Percentiles rank a stretch among this genome's conserved stretches.
phyloP scores from a whole-genome alignment of 345 rosid species.

The Angophora floribunda region DNA sequence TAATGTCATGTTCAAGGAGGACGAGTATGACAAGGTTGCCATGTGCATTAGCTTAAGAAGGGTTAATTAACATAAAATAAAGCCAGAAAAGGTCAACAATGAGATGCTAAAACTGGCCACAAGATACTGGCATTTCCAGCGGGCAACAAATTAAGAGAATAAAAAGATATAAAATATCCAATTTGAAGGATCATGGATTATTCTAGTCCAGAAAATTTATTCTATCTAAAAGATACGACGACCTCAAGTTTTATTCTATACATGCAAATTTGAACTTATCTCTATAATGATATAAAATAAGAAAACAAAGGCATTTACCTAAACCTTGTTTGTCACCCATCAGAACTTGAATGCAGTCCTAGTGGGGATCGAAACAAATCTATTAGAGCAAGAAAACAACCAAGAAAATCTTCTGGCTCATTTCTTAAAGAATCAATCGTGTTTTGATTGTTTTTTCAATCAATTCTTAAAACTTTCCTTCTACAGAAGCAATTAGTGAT shows the following conservation, averaged over 20 bases:
- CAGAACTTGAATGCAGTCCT: not conserved
- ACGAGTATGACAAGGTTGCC: not conserved
- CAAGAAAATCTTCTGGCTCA: not conserved
- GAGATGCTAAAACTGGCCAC: not conserved
- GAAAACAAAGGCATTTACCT: not conserved
- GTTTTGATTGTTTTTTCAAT: not conserved
- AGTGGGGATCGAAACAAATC: not conserved
- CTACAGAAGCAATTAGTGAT: not conserved
- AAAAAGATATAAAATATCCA: not conserved
- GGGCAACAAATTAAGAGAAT: not conserved
- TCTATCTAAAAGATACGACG: not conserved
- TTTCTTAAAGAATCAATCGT: not conserved
- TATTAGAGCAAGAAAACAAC: not conserved
- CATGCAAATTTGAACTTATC: not conserved
- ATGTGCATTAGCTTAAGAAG: not conserved
- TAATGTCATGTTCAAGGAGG: not conserved
- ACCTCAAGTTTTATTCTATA: not conserved
- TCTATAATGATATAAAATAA: not conserved
- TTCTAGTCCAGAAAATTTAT: not conserved
- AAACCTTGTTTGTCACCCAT: not conserved
- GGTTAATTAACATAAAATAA: not conserved
- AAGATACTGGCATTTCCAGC: not conserved
- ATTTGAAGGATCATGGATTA: not conserved
- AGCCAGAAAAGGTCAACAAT: not conserved
- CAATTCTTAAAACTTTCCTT: not conserved